A percentile compares a stretch with the other conserved stretches of the same genome.
Conservation (phyloP, 768 basidiomycete species). For the Epithele typhae region DNA sequence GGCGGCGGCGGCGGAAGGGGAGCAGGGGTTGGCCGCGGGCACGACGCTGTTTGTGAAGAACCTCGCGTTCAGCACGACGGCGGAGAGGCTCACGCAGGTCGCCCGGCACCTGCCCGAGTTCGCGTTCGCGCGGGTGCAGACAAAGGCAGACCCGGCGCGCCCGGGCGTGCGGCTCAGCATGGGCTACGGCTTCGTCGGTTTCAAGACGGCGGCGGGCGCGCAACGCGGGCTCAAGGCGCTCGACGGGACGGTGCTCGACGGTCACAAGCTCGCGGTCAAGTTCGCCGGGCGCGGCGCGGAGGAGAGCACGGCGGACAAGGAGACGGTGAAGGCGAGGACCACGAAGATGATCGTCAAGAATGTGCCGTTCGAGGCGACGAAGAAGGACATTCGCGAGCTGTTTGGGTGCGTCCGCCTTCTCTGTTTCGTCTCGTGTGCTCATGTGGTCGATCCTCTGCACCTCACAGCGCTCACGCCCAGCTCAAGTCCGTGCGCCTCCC, state of each 20-base stretch:
- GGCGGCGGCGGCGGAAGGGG: slow-evolving; percentile 28
- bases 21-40: slow-evolving; percentile 51
- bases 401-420: slow-evolving; percentile 63
- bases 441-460: slow-evolving; percentile 1
- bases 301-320: slow-evolving; percentile 40
- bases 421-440: background rate
- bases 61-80: slow-evolving; percentile 86
- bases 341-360: slow-evolving; percentile 99
- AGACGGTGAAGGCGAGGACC: slow-evolving; percentile 51
- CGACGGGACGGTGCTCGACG: slow-evolving; percentile 82
- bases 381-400: slow-evolving; percentile 85
- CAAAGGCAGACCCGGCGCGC: slow-evolving; percentile 81
- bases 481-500: slow-evolving; percentile 94
- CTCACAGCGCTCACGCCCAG: slow-evolving; percentile 74
- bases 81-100: slow-evolving; percentile 61
- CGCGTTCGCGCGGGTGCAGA: slow-evolving; percentile 85
- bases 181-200: slow-evolving; percentile 97
- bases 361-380: slow-evolving; percentile 92
- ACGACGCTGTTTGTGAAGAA: slow-evolving; percentile 95
- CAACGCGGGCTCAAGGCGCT: slow-evolving; percentile 70
- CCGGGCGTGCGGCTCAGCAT: slow-evolving; percentile 67
- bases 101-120: slow-evolving; percentile 78
- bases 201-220: slow-evolving; percentile 71
- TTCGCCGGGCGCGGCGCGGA: slow-evolving; percentile 80
- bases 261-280: slow-evolving; percentile 77